Percentiles rank a stretch among this genome's conserved stretches.
phyloP scores from a whole-genome alignment of 805 yeast genomes.

The Sugiyamaella mastotermitis region DNA sequence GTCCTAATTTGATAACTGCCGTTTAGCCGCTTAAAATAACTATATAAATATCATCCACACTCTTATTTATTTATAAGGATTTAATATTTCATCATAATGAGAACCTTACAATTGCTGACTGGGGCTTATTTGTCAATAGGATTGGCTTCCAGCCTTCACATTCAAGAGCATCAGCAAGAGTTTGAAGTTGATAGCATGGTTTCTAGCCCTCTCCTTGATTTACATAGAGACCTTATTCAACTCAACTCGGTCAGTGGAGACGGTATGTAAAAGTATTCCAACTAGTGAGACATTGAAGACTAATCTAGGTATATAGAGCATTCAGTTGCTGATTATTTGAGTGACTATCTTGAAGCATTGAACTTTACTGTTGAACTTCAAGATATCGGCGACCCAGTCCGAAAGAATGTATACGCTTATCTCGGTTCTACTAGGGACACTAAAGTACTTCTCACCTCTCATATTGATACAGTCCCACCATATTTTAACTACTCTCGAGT shows the following conservation, averaged over 20 bases:
- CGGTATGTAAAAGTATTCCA: conserved; percentile 25
- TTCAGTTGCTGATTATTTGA: conserved; percentile 36
- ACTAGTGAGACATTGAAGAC: neutral
- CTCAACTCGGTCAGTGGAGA: conserved; percentile 33
- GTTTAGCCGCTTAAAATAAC: too few relatives aligned
- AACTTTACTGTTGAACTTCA: conserved; percentile 51
- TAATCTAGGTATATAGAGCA: conserved; percentile 10
- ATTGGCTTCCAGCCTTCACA: too few relatives aligned
- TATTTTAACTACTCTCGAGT: conserved; percentile 43
- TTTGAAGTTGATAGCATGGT: too few relatives aligned
- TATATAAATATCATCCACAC: too few relatives aligned
- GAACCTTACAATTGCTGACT: too few relatives aligned
- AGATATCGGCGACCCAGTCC: conserved; percentile 28
- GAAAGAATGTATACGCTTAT: conserved; percentile 56
- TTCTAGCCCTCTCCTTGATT: too few relatives aligned
- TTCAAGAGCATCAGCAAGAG: too few relatives aligned
- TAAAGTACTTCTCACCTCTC: conserved; percentile 51
- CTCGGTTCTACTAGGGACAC: conserved; percentile 40
- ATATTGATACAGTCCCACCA: conserved; percentile 71
- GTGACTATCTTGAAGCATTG: conserved; percentile 32
- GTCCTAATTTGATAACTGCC: too few relatives aligned
- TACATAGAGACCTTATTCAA: conserved; percentile 34
- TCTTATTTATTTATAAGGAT: too few relatives aligned
- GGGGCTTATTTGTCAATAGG: too few relatives aligned
- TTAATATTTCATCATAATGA: too few relatives aligned